Evolutionary conservation across 148 eudicot genomes (phyloP), one percentile per base, ranked within the genome.

Genomic region (Polygonum aviculare): DNA sequence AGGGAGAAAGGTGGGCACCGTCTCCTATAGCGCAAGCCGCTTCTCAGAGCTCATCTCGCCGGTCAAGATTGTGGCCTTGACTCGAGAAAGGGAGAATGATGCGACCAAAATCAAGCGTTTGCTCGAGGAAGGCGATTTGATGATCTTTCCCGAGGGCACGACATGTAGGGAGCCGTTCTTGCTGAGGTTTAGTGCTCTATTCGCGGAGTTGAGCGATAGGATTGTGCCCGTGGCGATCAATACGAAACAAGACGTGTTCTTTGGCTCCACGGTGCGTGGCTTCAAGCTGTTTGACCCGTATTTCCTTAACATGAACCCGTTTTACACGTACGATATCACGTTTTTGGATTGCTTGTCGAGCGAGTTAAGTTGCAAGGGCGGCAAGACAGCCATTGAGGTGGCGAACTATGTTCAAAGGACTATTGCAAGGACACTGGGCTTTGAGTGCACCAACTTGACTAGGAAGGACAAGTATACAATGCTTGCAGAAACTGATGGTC

Each of bases 91-190:
- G 31, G 93, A 87, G 12, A 89, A 51, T 59, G 90, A 89, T 16
- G 92, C 86, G 0, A 85, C 78, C 2, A 35, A 75, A 11, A 87
- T 89, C n/a, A 89, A 82, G 69, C 65, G 65, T 0, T 74, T 89
- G 63, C 82, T 89, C 0, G 74, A 87, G 48, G 88, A 87, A 71
- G 93, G 93, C 2, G 93, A 89, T 45, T 71, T 89, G 73, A 86
- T 87, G 2, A 85, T 89, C 26, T 89, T 87, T 31, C 93, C 93
- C 0, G 93, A 89, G 74, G 93, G 93, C 2, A 89, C 90, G 14
- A 89, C 93, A 26, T 85, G 93, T 51, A 73, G 93, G 19, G 93
- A 87, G 77, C 84, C 90, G 2, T 89, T 87, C 79, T 38, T 89
- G 3, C 39, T 87, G 5, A 76, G 90, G 35, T 89, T 89, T 60